A percentile compares a stretch with the other conserved stretches of the same genome.
Conservation (phyloP, 1,139 yeast species). For the Hyphopichia buzzinii region DNA sequence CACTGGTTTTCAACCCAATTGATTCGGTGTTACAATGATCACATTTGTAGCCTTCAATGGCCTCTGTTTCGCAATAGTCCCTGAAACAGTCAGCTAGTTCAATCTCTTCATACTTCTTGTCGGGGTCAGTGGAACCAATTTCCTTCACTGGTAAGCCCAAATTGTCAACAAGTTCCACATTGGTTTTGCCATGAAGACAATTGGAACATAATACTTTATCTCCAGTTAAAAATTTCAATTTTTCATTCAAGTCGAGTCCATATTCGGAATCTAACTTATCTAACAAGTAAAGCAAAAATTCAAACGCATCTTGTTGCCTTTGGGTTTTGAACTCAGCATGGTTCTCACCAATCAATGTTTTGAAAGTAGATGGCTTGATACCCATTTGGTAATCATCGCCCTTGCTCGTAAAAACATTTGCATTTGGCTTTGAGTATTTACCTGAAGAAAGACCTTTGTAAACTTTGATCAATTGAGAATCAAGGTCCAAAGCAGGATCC, state of each 20-base stretch:
- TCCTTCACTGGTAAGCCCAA: slow-evolving; percentile 61
- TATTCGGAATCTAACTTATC: slow-evolving; percentile 61
- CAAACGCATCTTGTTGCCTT: slow-evolving; percentile 94
- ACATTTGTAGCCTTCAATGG: slow-evolving; percentile 65
- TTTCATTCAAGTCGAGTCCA: slow-evolving; percentile 41
- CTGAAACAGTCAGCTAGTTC: slow-evolving; percentile 52
- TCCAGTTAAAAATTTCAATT: slow-evolving; percentile 63
- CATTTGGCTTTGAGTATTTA: slow-evolving; percentile 57
- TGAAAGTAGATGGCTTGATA: slow-evolving; percentile 72
- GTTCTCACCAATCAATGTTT: slow-evolving; percentile 68
- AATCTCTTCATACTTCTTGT: slow-evolving; percentile 48
- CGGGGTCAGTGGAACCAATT: slow-evolving; percentile 20
- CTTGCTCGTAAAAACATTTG: slow-evolving; percentile 21
- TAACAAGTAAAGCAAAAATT: slow-evolving; percentile 68
- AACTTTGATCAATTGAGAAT: slow-evolving; percentile 71
- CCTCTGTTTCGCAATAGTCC: slow-evolving; percentile 48
- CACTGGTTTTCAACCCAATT: slow-evolving; percentile 44
- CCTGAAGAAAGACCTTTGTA: slow-evolving; percentile 78
- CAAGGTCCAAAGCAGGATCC: slow-evolving; percentile 64
- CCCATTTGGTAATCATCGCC: slow-evolving; percentile 69
- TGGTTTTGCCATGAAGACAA: slow-evolving; percentile 62
- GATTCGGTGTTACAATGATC: slow-evolving; percentile 51
- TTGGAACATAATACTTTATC: slow-evolving; percentile 61
- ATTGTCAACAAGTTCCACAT: slow-evolving; percentile 61
- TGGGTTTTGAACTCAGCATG: slow-evolving; percentile 83